Evolutionary conservation across 2,329 filamentous ascomycete species (phyloP).

Genomic region (Diaporthe australafricana): DNA sequence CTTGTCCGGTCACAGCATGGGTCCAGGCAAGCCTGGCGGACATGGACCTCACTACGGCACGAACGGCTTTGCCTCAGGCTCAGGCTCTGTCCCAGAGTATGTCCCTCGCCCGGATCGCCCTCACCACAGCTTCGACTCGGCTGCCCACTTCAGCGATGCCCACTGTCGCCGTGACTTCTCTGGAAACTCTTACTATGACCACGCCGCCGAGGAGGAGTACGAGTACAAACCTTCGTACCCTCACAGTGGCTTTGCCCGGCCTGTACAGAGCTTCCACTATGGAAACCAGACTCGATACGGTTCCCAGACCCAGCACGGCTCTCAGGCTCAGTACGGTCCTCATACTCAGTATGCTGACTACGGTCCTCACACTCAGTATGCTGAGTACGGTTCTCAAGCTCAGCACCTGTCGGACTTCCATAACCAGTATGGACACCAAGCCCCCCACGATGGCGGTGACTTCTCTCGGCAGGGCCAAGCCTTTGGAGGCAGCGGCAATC

Average conservation of each 20-base stretch:
- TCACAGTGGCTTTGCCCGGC: background rate
- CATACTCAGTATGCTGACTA: background rate
- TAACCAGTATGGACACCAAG: background rate
- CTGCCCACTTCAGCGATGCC: conserved; percentile 33
- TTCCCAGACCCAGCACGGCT: background rate
- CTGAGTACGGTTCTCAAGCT: no score
- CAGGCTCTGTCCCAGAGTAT: background rate
- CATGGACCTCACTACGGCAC: background rate
- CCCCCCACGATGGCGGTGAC: background rate
- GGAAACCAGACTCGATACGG: background rate
- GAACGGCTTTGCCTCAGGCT: background rate
- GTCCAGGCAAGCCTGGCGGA: background rate
- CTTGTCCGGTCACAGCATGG: conserved; percentile 1
- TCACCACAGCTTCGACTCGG: conserved; percentile 14
- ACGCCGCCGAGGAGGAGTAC: background rate
- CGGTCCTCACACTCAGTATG: background rate
- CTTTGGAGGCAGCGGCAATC: background rate
- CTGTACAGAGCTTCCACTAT: background rate
- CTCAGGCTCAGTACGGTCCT: background rate
- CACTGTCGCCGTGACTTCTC: conserved; percentile 27
- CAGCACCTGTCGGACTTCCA: no score
- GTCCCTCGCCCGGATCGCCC: background rate
- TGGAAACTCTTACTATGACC: conserved; percentile 17
- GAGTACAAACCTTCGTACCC: background rate
- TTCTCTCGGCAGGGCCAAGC: background rate